Percentiles rank a stretch among this genome's conserved stretches.
These are phyloP conservation scores for Botryotinia convoluta DNA, from an alignment of 2,329 filamentous ascomycete genomes.

Conservation along the genomic window DNA sequence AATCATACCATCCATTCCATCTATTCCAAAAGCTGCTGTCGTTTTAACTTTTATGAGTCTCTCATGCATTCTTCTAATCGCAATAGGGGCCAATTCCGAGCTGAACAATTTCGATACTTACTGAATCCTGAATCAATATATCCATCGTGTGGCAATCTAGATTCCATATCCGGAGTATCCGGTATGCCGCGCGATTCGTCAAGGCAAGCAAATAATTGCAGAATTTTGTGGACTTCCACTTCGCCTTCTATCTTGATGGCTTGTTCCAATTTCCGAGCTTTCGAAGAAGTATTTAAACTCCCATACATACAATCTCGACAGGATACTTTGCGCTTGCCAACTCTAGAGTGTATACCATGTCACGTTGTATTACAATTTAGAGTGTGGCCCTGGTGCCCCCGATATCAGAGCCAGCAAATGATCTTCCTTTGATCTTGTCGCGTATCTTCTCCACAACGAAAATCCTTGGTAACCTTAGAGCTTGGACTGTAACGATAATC, in stretches of 20 bases:
- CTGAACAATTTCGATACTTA: not conserved
- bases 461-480: not conserved
- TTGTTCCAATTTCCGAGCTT: not conserved
- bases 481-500: not conserved
- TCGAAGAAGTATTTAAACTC: not conserved
- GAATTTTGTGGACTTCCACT: not conserved
- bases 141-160: not conserved
- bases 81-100: not conserved
- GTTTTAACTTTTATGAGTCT: not conserved
- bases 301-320: not conserved
- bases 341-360: not conserved
- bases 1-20: not conserved
- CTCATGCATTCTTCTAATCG: not conserved
- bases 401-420: not conserved
- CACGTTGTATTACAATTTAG: not conserved
- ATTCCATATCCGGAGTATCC: not conserved
- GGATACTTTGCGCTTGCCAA: not conserved
- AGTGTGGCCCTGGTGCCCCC: not conserved
- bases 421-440: not conserved
- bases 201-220: not conserved
- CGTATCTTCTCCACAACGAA: conserved; percentile 9
- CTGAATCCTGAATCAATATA: not conserved
- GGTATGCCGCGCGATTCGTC: not conserved
- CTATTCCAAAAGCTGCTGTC: not conserved
- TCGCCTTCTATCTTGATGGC: not conserved